Evolutionary conservation across 345 rosid species (phyloP).

Genomic region (Luvunga scandens): DNA sequence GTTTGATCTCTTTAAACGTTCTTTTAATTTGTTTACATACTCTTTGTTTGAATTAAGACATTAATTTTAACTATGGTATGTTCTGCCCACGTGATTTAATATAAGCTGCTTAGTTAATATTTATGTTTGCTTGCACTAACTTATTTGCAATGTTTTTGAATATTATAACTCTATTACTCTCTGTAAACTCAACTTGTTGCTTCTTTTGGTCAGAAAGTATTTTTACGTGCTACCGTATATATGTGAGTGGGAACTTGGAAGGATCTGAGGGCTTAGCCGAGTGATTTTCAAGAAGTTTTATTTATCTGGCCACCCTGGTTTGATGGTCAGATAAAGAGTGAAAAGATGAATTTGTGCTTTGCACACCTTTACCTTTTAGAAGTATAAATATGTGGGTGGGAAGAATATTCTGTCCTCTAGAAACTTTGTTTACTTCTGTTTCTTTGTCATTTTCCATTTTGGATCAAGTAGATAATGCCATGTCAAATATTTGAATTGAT

Average conservation of each 20-base stretch:
- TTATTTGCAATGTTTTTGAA: not conserved
- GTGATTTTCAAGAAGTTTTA: too few species aligned
- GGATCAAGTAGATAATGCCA: not conserved
- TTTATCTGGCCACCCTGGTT: too few species aligned
- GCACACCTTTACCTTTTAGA: too few species aligned
- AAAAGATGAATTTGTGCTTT: too few species aligned
- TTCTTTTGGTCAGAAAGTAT: not conserved
- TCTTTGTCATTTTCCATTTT: not conserved
- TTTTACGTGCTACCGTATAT: not conserved
- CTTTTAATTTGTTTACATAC: not conserved
- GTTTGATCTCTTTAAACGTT: constrained; percentile 26
- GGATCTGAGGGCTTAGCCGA: too few species aligned
- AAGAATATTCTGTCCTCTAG: not conserved
- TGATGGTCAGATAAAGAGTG: too few species aligned
- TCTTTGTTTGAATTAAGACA: not conserved
- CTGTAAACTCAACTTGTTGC: not conserved
- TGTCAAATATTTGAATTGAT: not conserved
- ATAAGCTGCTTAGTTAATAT: not conserved
- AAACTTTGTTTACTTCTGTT: too few species aligned
- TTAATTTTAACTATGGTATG: not conserved
- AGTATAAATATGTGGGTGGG: not conserved
- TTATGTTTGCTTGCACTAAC: not conserved
- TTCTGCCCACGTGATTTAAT: not conserved
- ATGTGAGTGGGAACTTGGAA: not conserved
- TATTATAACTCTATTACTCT: not conserved